Evolutionary conservation across 148 eudicot genomes (phyloP), one percentile per base, ranked within the genome.

Genomic region (Chenopodium suecicum): DNA sequence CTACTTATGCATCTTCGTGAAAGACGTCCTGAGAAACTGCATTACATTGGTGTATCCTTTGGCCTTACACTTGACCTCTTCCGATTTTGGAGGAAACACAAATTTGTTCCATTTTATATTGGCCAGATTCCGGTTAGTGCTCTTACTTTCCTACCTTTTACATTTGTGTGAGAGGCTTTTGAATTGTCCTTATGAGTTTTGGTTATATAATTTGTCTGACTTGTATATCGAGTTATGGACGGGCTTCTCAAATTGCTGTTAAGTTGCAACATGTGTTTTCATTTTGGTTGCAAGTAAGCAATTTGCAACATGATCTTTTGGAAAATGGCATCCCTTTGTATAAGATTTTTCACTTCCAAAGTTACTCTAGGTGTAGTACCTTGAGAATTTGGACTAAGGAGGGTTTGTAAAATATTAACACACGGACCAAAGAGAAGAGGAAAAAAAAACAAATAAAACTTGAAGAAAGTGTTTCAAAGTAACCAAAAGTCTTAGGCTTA

Each of bases 41-140:
- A 94, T 83, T 96, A 94, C 69, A 20, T 96, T 46, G 99, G 95
- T 84, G 99, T 96, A 52, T 96, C 99, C 22, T 96, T 92, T 88
- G 99, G 99, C 82, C 99, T 96, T 74, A 96, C 99, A 16, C 85
- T 86, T 80, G 97, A 96, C 80, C 94, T 96, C 22, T 92, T 96
- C 82, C 92, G 94, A 60, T 96, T 96, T 79, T 96, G 99, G 99
- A 92, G 89, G 85, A 92, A 83, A 76, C 98, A 89, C 78, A 90
- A 92, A 78, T 96, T 96, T 83, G 93, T 89, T 86, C 99, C 99
- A n/a, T 96, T 96, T 84, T 96, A 90, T 85, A 86, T 96, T 75
- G 88, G 91, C 83, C 90, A 86, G 79, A 87, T 87, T 83, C 93
- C 97, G 82, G 99, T 94, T 79, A 90, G 90, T 89, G 80, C 85